Base-by-base conservation (phyloP, 2,329 filamentous ascomycete genomes). In the Aspergillus vadensis region DNA sequence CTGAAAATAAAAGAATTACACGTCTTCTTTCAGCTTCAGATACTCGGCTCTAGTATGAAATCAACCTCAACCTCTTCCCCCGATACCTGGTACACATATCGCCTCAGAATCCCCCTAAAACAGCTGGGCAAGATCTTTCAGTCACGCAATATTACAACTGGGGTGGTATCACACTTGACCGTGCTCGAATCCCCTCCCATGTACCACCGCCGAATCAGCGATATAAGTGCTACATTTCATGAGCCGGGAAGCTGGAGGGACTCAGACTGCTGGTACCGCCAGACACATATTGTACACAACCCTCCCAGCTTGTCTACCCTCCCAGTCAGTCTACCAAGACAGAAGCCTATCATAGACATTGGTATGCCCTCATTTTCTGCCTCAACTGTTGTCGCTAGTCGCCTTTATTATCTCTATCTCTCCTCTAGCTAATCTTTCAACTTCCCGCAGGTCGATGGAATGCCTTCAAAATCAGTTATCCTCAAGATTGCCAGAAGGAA, bases 251-350 rank as follows among this genome's bases (percentile, higher is more conserved):
- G 55, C n/a, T 90, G 87, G 87, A 80, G 73, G 49, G 83, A 85
- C 21, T 78, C 78, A 61, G 80, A 85, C 63, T 76, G 80, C 0
- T 90, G 86, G 87, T 85, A 81, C 59, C 82, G 88, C 19, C 86
- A 89, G 66, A 89, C 87, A 0, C 82, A 86, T 63, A 83, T 91
- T 23, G 79, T 84, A n/a, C 78, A 80, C 58, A 69, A 79, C 38
- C 76, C 77, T 8, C 64, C 71, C 8, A 65, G 63, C 14, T 70
- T 80, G 6, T 69, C 67, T 8, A 65, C 61, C 14, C 70, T 74
- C 15, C 75, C 80, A 0, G 70, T 83, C 10, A 76, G 79, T 39
- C 72, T 88, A 5, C 79, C 78, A 39, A 86, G 83, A 58, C 68
- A 67, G 2, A 75, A 76, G 3, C 79, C 84, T 8, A 75, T 85